These are phyloP conservation scores for Dactylonectria estremocensis DNA, from an alignment of 2,329 filamentous ascomycete species.

Conservation along the genomic window DNA sequence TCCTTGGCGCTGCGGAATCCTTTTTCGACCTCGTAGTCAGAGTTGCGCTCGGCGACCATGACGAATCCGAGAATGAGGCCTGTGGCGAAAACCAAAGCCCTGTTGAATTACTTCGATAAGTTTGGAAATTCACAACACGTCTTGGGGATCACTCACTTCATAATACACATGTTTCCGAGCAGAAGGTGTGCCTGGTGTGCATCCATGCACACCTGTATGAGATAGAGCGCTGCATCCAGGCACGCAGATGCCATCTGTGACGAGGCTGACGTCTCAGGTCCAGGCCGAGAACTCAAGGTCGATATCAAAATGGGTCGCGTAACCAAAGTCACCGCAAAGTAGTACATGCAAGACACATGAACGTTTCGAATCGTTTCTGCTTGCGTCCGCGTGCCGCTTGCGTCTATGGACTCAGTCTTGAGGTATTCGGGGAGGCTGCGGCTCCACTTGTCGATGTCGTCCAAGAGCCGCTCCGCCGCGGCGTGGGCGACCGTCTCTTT, in stretches of 20 bases:
- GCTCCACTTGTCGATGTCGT: conserved; percentile 63
- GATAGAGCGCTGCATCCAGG: conserved; percentile 68
- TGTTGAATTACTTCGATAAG: conserved; percentile 39
- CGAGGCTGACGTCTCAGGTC: conserved; percentile 45
- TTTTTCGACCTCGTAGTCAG: conserved; percentile 60
- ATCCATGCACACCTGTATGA: conserved; percentile 68
- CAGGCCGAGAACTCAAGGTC: conserved; percentile 58
- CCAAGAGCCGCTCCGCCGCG: conserved; percentile 58
- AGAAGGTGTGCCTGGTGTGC: conserved; percentile 61
- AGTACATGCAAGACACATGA: conserved; percentile 71
- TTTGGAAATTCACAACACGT: fast-evolving
- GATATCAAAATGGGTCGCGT: conserved; percentile 70
- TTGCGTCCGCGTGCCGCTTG: conserved; percentile 19
- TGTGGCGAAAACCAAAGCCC: conserved; percentile 69
- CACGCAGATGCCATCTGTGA: conserved; percentile 65
- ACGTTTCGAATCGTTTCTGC: conserved; percentile 63
- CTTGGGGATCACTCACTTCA: conserved; percentile 63
- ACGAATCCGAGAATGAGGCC: conserved; percentile 71
- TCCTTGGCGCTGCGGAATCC: conserved; percentile 66
- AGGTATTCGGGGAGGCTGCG: conserved; percentile 57
- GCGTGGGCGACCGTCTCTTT: conserved; percentile 51
- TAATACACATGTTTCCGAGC: conserved; percentile 70
- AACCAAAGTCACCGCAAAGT: conserved; percentile 71
- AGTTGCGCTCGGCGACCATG: conserved; percentile 65
- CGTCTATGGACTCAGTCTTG: conserved; percentile 31